Conservation (phyloP, 2,329 filamentous ascomycete species). For the Apiospora rasikravindrae region DNA sequence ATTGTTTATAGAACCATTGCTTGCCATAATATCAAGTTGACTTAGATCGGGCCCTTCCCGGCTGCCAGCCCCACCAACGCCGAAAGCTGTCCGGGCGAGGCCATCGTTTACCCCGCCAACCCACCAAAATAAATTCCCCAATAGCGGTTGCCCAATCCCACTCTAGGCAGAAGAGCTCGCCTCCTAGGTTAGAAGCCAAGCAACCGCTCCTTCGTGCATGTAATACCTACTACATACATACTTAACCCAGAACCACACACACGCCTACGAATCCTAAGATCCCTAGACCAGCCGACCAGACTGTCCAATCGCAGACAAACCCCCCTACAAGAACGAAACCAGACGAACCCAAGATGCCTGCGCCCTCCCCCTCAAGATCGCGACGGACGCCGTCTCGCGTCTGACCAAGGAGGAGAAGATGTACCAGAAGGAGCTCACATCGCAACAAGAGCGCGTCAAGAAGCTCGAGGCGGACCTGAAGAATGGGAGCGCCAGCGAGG, state of each 20-base stretch:
- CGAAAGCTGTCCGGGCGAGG: neutral
- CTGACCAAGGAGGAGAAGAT: constrained; percentile 90
- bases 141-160: constrained; percentile 27
- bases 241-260: neutral
- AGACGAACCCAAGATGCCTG: constrained; percentile 65
- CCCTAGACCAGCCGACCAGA: neutral
- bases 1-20: too few relatives aligned
- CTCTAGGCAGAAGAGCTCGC: constrained; percentile 21
- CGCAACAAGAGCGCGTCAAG: constrained; percentile 74
- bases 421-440: constrained; percentile 83
- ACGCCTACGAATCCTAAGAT: neutral
- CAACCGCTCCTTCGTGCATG: neutral
- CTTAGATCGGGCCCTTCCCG: neutral
- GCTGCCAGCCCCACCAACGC: neutral
- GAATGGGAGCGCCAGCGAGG: constrained; percentile 56
- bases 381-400: constrained; percentile 78
- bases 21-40: too few relatives aligned
- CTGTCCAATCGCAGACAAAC: neutral
- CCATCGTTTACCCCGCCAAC: constrained; percentile 39
- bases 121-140: constrained; percentile 39
- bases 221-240: neutral
- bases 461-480: constrained; percentile 68
- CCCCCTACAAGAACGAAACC: neutral
- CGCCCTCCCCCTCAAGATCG: constrained; percentile 80
- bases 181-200: constrained; percentile 4